phyloP scores from a whole-genome alignment of 2,329 filamentous ascomycete species.

The Aureobasidium subglaciale region DNA sequence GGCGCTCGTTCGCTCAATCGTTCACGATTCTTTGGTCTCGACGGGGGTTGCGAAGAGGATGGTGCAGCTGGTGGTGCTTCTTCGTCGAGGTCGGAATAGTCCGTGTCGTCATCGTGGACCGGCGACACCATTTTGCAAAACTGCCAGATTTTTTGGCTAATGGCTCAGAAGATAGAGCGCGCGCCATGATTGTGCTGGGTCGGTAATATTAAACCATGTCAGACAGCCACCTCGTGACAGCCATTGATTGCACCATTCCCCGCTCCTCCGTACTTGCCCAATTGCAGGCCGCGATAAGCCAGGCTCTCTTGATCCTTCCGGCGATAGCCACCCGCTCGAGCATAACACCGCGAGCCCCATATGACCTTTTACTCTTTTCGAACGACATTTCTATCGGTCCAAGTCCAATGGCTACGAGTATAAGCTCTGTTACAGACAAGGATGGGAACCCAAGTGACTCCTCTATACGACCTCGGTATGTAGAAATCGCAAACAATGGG shows the following conservation, averaged over 20 bases:
- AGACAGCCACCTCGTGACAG: conserved; percentile 10
- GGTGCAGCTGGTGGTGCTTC: not conserved
- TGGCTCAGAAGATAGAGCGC: not conserved
- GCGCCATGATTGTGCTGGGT: not conserved
- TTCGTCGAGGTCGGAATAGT: conserved; percentile 12
- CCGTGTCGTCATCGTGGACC: conserved; percentile 10
- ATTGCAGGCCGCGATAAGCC: conserved; percentile 1
- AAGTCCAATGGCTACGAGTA: too few relatives aligned
- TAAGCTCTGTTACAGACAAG: too few relatives aligned
- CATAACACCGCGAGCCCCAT: not conserved
- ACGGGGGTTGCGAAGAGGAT: not conserved
- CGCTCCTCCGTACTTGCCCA: not conserved
- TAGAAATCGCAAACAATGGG: too few relatives aligned
- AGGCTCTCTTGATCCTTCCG: not conserved
- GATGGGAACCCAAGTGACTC: too few relatives aligned
- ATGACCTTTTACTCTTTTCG: not conserved
- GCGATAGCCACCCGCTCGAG: not conserved
- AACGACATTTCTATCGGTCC: not conserved
- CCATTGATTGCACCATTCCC: conserved; percentile 1
- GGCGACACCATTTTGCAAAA: not conserved
- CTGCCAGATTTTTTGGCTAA: not conserved
- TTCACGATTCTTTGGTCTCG: not conserved
- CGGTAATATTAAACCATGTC: not conserved
- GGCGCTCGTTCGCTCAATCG: conserved; percentile 12
- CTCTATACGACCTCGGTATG: too few relatives aligned